Evolutionary conservation across 2,329 filamentous ascomycete genomes (phyloP).

Genomic region (Talaromyces islandicus): DNA sequence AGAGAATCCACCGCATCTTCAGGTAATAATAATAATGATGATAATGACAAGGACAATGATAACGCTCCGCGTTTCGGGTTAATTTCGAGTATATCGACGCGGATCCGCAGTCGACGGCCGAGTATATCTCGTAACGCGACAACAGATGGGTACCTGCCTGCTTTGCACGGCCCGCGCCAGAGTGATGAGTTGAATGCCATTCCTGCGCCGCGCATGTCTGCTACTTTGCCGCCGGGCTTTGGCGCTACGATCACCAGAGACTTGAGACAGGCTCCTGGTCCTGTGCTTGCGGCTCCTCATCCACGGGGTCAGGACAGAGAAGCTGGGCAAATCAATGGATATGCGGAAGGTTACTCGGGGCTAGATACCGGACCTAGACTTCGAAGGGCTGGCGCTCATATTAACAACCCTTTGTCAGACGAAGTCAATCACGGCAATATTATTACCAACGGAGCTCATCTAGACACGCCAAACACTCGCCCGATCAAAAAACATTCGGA

Average conservation of each 20-base stretch:
- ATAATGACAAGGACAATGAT: too few species aligned
- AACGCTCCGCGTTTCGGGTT: constrained; percentile 12
- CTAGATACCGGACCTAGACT: background rate
- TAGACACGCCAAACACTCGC: background rate
- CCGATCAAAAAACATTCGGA: background rate
- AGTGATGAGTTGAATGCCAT: background rate
- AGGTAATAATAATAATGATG: constrained; percentile 15
- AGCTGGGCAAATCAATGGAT: background rate
- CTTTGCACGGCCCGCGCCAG: background rate
- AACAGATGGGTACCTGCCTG: background rate
- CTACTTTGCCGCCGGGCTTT: constrained; percentile 24
- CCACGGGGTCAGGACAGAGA: background rate
- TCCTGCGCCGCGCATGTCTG: constrained; percentile 16
- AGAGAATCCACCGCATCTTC: constrained; percentile 25
- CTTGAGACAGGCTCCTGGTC: constrained; percentile 17
- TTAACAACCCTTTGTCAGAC: constrained; percentile 5
- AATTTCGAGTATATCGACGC: constrained; percentile 13
- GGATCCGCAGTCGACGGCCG: constrained; percentile 5
- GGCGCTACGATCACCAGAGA: constrained; percentile 25
- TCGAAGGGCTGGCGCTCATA: constrained; percentile 3
- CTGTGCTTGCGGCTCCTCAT: constrained; percentile 10
- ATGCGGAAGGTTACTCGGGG: background rate
- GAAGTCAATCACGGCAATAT: background rate
- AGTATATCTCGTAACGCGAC: background rate
- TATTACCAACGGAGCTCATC: background rate